Conservation (phyloP, 2,329 filamentous ascomycete genomes). For the Hirsutella minnesotensis region DNA sequence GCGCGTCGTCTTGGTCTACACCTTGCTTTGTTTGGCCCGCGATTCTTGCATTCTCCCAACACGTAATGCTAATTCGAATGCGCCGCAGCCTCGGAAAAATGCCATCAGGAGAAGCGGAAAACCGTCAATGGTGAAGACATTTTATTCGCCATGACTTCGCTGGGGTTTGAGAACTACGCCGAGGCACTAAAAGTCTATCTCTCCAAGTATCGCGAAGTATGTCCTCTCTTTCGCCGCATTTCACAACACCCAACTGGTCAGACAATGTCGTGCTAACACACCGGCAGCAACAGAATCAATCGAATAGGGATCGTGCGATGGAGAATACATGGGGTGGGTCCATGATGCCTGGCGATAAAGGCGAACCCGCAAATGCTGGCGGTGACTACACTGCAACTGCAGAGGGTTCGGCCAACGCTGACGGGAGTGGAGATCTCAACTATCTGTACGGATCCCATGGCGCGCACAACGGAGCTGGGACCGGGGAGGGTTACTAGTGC, state of each 20-base stretch:
- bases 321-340: conserved; percentile 20
- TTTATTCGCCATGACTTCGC: conserved; percentile 95
- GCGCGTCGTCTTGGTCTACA: neutral
- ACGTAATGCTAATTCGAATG: neutral
- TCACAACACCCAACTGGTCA: neutral
- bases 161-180: conserved; percentile 97
- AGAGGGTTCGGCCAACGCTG: conserved; percentile 27
- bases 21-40: too few relatives aligned
- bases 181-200: conserved; percentile 98
- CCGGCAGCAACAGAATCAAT: conserved; percentile 27
- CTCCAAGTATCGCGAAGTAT: conserved; percentile 90
- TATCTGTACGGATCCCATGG: conserved; percentile 44
- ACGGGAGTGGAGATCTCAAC: conserved; percentile 27
- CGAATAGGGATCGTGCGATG: conserved; percentile 26
- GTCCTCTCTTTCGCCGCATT: neutral
- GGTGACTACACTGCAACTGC: conserved; percentile 27
- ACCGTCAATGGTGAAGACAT: conserved; percentile 99
- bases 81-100: conserved; percentile 83
- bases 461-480: conserved; percentile 46
- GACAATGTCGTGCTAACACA: conserved; percentile 3
- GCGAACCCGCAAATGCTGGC: conserved; percentile 15
- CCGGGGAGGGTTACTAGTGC: conserved; percentile 37
- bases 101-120: conserved; percentile 98
- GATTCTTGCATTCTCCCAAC: neutral
- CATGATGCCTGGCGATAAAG: conserved; percentile 21